phyloP scores from a whole-genome alignment of 768 basidiomycete genomes.

The Mycena kentingensis region DNA sequence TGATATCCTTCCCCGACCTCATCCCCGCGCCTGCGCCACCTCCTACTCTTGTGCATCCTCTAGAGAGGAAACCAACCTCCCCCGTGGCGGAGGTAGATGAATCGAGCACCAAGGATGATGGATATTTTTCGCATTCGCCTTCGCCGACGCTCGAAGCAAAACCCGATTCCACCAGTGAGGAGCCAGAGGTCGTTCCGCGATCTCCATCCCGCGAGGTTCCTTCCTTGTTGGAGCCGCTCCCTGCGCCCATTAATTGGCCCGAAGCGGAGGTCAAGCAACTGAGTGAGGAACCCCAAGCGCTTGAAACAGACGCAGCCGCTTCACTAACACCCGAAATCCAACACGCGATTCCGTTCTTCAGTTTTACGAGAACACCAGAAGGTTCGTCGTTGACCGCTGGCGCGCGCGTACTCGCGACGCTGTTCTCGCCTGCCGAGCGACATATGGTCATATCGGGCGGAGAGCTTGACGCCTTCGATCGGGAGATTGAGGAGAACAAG shows the following conservation, averaged over 20 bases:
- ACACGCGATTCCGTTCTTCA: slow-evolving; percentile 68
- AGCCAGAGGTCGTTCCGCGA: background rate
- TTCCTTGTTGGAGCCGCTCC: slow-evolving; percentile 16
- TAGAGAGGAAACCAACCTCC: background rate
- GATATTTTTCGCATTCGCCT: slow-evolving; percentile 65
- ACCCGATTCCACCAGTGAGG: slow-evolving; percentile 27
- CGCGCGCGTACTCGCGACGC: slow-evolving; percentile 60
- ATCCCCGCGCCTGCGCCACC: slow-evolving; percentile 38
- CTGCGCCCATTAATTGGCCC: slow-evolving; percentile 5
- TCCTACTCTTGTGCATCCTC: slow-evolving; percentile 29
- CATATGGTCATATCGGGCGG: slow-evolving; percentile 76
- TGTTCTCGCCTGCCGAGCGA: slow-evolving; percentile 72
- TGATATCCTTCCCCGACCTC: slow-evolving; percentile 75
- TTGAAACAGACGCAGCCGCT: no score
- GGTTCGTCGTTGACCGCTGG: slow-evolving; percentile 78
- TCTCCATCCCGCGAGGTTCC: slow-evolving; percentile 14
- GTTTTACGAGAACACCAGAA: slow-evolving; percentile 75
- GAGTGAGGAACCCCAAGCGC: slow-evolving; percentile 8
- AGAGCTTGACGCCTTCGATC: slow-evolving; percentile 63
- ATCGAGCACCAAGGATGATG: slow-evolving; percentile 47
- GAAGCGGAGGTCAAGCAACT: background rate
- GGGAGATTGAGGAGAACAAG: slow-evolving; percentile 24
- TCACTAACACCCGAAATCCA: slow-evolving; percentile 12
- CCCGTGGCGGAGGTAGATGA: slow-evolving; percentile 24
- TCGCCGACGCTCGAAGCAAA: slow-evolving; percentile 12